Evolutionary conservation across 768 basidiomycete species (phyloP).

Genomic region (Boletus coccyginus): DNA sequence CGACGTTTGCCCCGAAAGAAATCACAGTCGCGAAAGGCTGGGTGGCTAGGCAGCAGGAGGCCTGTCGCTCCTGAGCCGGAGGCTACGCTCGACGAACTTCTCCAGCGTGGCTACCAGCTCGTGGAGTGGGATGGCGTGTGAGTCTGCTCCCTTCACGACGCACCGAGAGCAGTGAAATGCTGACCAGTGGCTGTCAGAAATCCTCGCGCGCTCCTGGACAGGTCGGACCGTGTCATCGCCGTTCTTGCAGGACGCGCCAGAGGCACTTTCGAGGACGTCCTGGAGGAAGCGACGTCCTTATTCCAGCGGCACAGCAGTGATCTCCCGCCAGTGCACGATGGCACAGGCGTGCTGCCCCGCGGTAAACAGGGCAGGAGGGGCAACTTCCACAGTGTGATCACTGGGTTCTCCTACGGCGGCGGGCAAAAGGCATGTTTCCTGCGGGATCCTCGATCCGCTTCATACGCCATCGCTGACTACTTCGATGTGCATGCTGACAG

Average conservation of each 20-base stretch:
- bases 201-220: background rate
- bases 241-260: background rate
- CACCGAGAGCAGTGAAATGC: too few relatives aligned
- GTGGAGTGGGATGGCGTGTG: constrained; percentile 2
- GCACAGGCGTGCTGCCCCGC: too few relatives aligned
- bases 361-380: background rate
- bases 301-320: background rate
- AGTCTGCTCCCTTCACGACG: background rate
- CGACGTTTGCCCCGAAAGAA: too few relatives aligned
- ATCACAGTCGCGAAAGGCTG: background rate
- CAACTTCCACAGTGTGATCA: background rate
- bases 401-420: background rate
- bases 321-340: too few relatives aligned
- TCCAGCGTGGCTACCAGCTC: background rate
- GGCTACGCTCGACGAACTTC: background rate
- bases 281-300: background rate
- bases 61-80: background rate
- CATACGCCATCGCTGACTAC: too few relatives aligned
- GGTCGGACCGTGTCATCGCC: background rate
- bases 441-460: too few relatives aligned
- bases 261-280: background rate
- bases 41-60: background rate
- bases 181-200: background rate
- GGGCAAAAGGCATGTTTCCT: background rate
- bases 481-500: background rate